Base-by-base conservation (phyloP, 768 basidiomycete genomes). In the Leccinum incarnatum region DNA sequence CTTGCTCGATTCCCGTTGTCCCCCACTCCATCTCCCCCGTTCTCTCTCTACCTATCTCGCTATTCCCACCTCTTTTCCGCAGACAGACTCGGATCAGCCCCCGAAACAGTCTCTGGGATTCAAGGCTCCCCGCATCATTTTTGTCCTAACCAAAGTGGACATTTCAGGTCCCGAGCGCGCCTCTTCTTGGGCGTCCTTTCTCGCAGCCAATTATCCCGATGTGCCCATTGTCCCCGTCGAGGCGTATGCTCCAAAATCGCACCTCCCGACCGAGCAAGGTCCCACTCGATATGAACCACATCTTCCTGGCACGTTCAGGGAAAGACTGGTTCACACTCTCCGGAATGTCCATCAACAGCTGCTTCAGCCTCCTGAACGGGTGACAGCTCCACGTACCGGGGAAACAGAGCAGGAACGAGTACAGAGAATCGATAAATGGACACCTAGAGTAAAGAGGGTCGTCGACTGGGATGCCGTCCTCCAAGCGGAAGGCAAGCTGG, bases 141-240 rank as follows among this genome's bases (percentile, higher is more conserved):
- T 95, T 46, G 86, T 94, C 51, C 79, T 95, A 9, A 95, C 93
- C 17, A 95, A 98, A 71, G 85, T 87, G 21, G 96, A 96, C 74
- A 88, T 98, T 37, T 80, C 89, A 6, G 91, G 93, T 15, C 81
- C 83, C 12, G 76, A 69, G 29, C 81, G 87, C 45, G 81, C 83
- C 2, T 74, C 78, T 8, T 82, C 84, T 4, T 95, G 93, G 93
- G 78, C 79, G 12, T 67, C 74, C 2, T 86, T 85, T 69, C 78
- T 93, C 32, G 70, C 75, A n/a, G 59, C 70, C 12, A 77, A 68
- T 6, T 81, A 85, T 67, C 87, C 88, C 3, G 75, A 73, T 15
- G 65, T 81, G 4, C 82, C 78, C 2, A 80, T 94, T 14, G 87
- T 94, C 3, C 81, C 84, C 57, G 92, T 93, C 11, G 89, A 92